These are phyloP conservation scores for Tardiomyces blankii DNA, from an alignment of 1,139 yeast species.

Conservation along the genomic window DNA sequence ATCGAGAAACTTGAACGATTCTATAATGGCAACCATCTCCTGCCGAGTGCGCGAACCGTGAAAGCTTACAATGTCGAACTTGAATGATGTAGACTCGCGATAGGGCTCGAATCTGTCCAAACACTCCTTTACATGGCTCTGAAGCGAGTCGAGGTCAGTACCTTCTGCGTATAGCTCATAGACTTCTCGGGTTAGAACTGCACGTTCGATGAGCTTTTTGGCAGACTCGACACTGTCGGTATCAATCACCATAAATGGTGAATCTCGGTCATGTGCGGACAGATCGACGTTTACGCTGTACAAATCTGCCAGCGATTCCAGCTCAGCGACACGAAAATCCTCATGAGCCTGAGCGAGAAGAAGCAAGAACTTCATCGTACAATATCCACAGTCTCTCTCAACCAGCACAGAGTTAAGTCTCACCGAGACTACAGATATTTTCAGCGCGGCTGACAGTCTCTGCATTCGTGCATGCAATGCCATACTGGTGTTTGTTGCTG, in stretches of 20 bases:
- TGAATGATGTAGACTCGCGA: slow-evolving; percentile 42
- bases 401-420: no score
- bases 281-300: slow-evolving; percentile 49
- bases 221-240: slow-evolving; percentile 62
- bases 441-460: no score
- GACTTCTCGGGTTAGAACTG: slow-evolving; percentile 62
- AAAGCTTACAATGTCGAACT: slow-evolving; percentile 70
- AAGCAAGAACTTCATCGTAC: slow-evolving; percentile 44
- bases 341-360: slow-evolving; percentile 79
- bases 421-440: no score
- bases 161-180: slow-evolving; percentile 86
- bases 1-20: slow-evolving; percentile 56
- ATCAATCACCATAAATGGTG: slow-evolving; percentile 63
- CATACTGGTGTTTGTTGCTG: no score
- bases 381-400: no score
- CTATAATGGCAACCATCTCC: slow-evolving; percentile 54
- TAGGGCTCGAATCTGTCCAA: slow-evolving; percentile 17
- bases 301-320: slow-evolving; percentile 71
- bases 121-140: slow-evolving; percentile 36
- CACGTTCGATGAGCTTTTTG: slow-evolving; percentile 45
- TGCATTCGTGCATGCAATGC: no score
- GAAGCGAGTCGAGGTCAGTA: slow-evolving; percentile 42
- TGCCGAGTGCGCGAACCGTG: slow-evolving; percentile 51
- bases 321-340: slow-evolving; percentile 68
- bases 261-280: slow-evolving; percentile 40